phyloP scores from a whole-genome alignment of 805 yeast genomes.

The Wickerhamomyces bisporus region DNA sequence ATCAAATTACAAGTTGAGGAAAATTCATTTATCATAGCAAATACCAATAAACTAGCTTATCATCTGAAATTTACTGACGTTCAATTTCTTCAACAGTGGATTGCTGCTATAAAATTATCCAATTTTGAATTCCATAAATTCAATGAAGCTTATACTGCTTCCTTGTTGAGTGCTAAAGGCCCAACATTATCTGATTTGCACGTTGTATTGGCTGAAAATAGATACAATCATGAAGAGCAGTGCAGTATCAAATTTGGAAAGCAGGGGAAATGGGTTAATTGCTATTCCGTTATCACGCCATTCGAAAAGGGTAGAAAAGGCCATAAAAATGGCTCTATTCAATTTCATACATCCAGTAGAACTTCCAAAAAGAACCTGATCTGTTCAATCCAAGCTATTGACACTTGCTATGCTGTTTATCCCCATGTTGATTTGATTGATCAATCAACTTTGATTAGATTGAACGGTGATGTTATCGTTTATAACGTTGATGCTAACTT shows the following conservation, averaged over 20 bases:
- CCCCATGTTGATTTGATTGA: slow-evolving; percentile 56
- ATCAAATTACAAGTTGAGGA: slow-evolving; percentile 3
- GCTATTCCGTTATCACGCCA: slow-evolving; percentile 46
- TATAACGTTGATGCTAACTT: slow-evolving; percentile 13
- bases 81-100: slow-evolving; percentile 28
- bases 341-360: slow-evolving; percentile 46
- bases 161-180: slow-evolving; percentile 53
- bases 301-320: slow-evolving; percentile 23
- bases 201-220: slow-evolving; percentile 47
- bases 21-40: slow-evolving; percentile 8
- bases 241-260: slow-evolving; percentile 57
- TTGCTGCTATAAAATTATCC: slow-evolving; percentile 47
- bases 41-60: slow-evolving; percentile 14
- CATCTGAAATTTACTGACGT: slow-evolving; percentile 16
- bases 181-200: slow-evolving; percentile 52
- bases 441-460: slow-evolving; percentile 47
- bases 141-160: slow-evolving; percentile 63
- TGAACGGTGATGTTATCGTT: slow-evolving; percentile 49
- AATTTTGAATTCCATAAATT: slow-evolving; percentile 52
- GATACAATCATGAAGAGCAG: slow-evolving; percentile 51
- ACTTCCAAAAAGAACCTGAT: slow-evolving; percentile 46
- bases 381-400: slow-evolving; percentile 40
- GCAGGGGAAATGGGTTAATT: slow-evolving; percentile 53
- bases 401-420: slow-evolving; percentile 48
- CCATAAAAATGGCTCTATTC: slow-evolving; percentile 44